Percentiles rank a stretch among this genome's conserved stretches.
These are phyloP conservation scores for Penicillium griseofulvum DNA, from an alignment of 2,329 filamentous ascomycete species.

Conservation along the genomic window DNA sequence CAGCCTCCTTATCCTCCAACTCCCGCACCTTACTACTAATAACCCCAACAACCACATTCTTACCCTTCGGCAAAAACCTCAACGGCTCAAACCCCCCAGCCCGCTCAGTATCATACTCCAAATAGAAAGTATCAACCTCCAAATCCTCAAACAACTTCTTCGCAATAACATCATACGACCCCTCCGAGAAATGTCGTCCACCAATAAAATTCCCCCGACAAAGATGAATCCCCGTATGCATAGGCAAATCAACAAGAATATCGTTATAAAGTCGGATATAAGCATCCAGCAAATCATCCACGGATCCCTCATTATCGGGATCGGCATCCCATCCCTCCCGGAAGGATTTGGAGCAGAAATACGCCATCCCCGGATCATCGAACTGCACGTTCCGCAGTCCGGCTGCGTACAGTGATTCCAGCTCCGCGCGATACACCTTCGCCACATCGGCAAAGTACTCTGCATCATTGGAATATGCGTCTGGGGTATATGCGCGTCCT, in stretches of 20 bases:
- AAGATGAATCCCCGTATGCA: constrained; percentile 74
- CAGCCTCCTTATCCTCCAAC: constrained; percentile 62
- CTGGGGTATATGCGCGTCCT: constrained; percentile 55
- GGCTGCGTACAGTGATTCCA: constrained; percentile 60
- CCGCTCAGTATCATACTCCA: constrained; percentile 66
- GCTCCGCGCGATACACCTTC: constrained; percentile 61
- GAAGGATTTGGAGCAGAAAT: constrained; percentile 72
- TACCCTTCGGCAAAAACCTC: constrained; percentile 58
- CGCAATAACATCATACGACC: constrained; percentile 65
- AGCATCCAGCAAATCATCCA: constrained; percentile 69
- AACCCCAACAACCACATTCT: constrained; percentile 63
- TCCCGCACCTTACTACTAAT: constrained; percentile 62
- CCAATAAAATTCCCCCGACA: constrained; percentile 67
- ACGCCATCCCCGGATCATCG: constrained; percentile 65
- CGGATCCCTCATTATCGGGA: constrained; percentile 62
- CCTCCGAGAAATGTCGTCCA: constrained; percentile 64
- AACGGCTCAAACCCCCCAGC: constrained; percentile 66
- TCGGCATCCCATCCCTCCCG: constrained; percentile 67
- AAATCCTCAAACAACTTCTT: constrained; percentile 63
- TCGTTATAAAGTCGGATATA: constrained; percentile 78
- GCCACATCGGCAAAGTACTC: constrained; percentile 66
- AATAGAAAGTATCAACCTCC: constrained; percentile 65
- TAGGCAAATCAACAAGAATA: constrained; percentile 61
- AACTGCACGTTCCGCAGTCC: constrained; percentile 65
- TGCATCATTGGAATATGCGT: constrained; percentile 56